Base-by-base conservation (phyloP, 2,329 filamentous ascomycete genomes). In the Stachybotrys elegans region DNA sequence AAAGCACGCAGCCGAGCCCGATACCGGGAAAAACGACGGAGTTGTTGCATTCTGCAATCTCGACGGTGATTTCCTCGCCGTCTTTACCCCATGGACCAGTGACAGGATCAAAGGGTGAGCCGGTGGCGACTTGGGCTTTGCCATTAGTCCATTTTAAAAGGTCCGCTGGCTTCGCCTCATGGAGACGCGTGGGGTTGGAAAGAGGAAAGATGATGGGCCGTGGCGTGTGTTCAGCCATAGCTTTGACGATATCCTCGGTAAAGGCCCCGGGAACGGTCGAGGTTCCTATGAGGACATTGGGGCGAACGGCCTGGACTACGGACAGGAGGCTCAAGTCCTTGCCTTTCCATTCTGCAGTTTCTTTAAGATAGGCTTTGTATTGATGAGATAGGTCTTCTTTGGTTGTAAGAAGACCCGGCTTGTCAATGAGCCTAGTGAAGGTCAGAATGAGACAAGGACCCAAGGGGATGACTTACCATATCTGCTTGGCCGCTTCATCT, bases 11-110 rank as follows among this genome's bases (percentile, higher is more conserved):
- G 11, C 88, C 90, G 1, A 95, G 81, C 0, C 88, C 89, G 46
- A 95, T 92, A 0, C 88, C 88, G 0, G 89, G 89, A 62, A 94
- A 95, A 14, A 85, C 85, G 25, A 87, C 86, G 1, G 82, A 86
- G 66, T 95, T 95, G 68, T 95, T 95, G 68, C 90, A 95, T 63
- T 95, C 89, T 20, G 88, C 88, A 57, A 76, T 59, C 22, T 73
- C 65, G 46, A 76, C 68, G 48, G 64, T 61, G 2, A 73, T 47
- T 7, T 76, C 71, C 1, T 57, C 42, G 0, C 72, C 75, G 9
- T 68, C 60, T 0, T 57, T n/a, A 2, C 71, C 74, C 72, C 76
- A 80, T 2, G 75, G 70, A 0, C 75, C 77, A 41, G 77, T 76
- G 13, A 93, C 87, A 0, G 89, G 84, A 2, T 78, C 74, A 59